Percentiles rank a stretch among this genome's conserved stretches.
Evolutionary conservation across 1,139 yeast species (phyloP).

Genomic region (Pneumocystis jirovecii): DNA sequence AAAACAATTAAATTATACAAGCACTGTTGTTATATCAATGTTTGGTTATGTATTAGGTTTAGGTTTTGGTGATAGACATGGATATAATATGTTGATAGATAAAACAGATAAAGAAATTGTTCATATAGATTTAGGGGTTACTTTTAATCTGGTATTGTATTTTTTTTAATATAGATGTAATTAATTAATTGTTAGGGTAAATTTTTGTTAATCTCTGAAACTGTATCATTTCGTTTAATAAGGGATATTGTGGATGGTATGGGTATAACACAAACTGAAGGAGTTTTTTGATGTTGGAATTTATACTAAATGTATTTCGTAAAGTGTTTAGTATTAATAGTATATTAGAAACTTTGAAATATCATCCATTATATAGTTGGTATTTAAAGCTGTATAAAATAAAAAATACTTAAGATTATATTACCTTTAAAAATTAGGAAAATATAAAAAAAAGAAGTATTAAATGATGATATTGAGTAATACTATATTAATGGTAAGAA

Average conservation of each 20-base stretch:
- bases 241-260: constrained; percentile 86
- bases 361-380: constrained; percentile 94
- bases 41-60: constrained; percentile 78
- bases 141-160: constrained; percentile 45
- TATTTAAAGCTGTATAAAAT: constrained; percentile 27
- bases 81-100: constrained; percentile 80
- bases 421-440: constrained; percentile 31
- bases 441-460: constrained; percentile 33
- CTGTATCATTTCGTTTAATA: constrained; percentile 83
- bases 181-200: constrained; percentile 42
- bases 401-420: constrained; percentile 19
- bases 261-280: constrained; percentile 71
- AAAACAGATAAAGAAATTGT: constrained; percentile 71
- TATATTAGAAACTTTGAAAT: constrained; percentile 68
- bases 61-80: constrained; percentile 91
- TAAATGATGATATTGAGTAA: constrained; percentile 9
- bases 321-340: constrained; percentile 54
- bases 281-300: constrained; percentile 60
- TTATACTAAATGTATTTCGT: constrained; percentile 54
- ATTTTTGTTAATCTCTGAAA: constrained; percentile 70
- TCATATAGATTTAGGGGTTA: constrained; percentile 91
- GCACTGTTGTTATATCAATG: constrained; percentile 73
- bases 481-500: neutral
- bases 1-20: constrained; percentile 49
- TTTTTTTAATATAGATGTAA: neutral